Base-by-base conservation (phyloP, 2,329 filamentous ascomycete species). In the Fusarium dimerum region DNA sequence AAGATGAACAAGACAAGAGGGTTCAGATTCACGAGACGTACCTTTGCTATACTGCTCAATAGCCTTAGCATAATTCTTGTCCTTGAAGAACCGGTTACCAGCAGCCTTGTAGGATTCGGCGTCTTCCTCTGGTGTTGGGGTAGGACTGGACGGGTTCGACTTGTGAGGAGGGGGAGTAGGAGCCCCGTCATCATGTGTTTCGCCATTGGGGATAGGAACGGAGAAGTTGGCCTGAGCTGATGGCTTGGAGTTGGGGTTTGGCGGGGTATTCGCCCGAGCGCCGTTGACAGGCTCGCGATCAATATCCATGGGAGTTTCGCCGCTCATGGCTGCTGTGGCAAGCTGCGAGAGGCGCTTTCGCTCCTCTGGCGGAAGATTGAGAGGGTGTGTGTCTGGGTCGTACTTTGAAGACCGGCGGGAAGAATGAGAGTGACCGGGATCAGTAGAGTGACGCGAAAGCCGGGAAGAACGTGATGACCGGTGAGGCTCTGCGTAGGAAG, bases 11-110 rank as follows among this genome's bases (percentile, higher is more conserved):
- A 47, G 48, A 18, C 26, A 26, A n/a, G 36, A 46, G 42, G 32
- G 49, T 40, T 46, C 43, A 40, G n/a, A 5, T n/a, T 34, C 40
- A 16, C 34, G 26, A 30, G 29, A 48, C 71, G 69, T 79, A 96
- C 93, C 93, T 84, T 96, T 96, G 63, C 89, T 90, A 73, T 97
- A 99, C 73, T 97, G 91, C 62, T 89, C 83, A 70, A 97, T 92
- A 20, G 94, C 93, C 68, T 89, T 88, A 55, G 80, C 76, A 72
- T 93, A 99, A 67, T 97, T 90, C 70, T 88, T 90, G 59, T 92
- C 90, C 78, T 97, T 97, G 83, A 97, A 99, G 68, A 90, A 93
- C 68, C 94, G 94, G 77, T 99, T 99, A 53, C 94, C 94, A 2
- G 90, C 85, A 64, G 89, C 84, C 79, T 99, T 99, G 82, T 88